Percentiles rank a stretch among this genome's conserved stretches.
phyloP scores from a whole-genome alignment of 2,329 filamentous ascomycete species.

The Sphaerulina populicola region DNA sequence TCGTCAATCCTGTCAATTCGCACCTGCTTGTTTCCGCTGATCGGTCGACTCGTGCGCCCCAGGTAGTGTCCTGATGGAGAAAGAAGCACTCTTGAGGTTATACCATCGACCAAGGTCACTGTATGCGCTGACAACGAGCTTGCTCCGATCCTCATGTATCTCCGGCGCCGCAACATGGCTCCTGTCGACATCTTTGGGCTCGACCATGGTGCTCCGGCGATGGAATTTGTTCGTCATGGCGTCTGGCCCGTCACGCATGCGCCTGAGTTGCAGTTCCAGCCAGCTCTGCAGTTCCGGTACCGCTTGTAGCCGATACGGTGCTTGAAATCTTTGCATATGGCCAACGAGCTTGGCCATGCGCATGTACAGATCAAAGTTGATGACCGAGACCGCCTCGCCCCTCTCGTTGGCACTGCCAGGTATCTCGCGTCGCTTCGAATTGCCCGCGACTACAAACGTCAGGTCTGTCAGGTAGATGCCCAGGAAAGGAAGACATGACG shows the following conservation, averaged over 20 bases:
- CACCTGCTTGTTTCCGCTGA: constrained; percentile 4
- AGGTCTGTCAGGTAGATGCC: constrained; percentile 95
- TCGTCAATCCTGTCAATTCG: constrained; percentile 1
- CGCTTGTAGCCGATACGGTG: constrained; percentile 75
- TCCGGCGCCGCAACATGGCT: constrained; percentile 7
- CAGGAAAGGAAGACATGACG: constrained; percentile 88
- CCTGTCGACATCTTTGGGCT: constrained; percentile 46
- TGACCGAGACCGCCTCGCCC: constrained; percentile 62
- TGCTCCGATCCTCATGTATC: background rate
- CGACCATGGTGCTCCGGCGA: constrained; percentile 73
- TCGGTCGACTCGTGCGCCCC: constrained; percentile 2
- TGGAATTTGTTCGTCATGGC: constrained; percentile 62
- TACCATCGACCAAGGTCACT: constrained; percentile 3
- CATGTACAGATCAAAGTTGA: constrained; percentile 97
- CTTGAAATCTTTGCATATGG: constrained; percentile 91
- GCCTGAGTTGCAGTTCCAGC: constrained; percentile 72
- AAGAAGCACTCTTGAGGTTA: constrained; percentile 1
- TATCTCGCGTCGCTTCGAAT: constrained; percentile 73
- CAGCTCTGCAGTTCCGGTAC: constrained; percentile 86
- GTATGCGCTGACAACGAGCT: background rate
- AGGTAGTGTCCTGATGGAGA: constrained; percentile 2
- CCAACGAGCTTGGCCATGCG: constrained; percentile 93
- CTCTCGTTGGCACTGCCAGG: constrained; percentile 50
- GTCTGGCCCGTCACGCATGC: constrained; percentile 59
- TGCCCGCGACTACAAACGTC: constrained; percentile 91